Percentiles rank a stretch among this genome's conserved stretches.
These are phyloP conservation scores for Jaltomata sinuosa DNA, from an alignment of 257 asterid genomes.

Conservation along the genomic window DNA sequence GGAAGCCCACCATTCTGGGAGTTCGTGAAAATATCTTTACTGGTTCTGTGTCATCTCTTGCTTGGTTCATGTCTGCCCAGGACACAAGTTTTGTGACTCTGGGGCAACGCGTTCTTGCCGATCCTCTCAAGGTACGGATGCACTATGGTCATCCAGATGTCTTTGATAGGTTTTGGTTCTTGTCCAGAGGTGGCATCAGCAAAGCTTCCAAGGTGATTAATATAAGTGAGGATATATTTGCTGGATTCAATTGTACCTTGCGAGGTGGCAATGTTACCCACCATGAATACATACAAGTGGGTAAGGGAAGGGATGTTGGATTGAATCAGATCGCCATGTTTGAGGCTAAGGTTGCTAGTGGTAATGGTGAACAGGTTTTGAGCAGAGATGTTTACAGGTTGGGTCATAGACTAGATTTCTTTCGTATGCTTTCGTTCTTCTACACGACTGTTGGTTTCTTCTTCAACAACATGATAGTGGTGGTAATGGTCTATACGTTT, in stretches of 20 bases:
- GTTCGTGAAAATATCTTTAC: constrained; percentile 91
- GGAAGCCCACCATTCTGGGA: constrained; percentile 93
- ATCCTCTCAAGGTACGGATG: constrained; percentile 90
- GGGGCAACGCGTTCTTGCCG: constrained; percentile 90
- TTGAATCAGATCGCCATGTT: constrained; percentile 93
- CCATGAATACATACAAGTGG: constrained; percentile 94
- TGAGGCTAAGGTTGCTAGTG: constrained; percentile 97
- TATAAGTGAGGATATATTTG: constrained; percentile 90
- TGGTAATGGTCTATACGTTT: constrained; percentile 63
- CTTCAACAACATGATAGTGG: constrained; percentile 83
- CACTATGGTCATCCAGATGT: constrained; percentile 99
- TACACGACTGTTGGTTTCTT: constrained; percentile 80
- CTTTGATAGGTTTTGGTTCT: constrained; percentile 90
- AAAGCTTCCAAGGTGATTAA: constrained; percentile 92
- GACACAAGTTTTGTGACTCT: constrained; percentile 92
- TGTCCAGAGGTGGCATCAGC: constrained; percentile 93
- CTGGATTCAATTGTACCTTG: constrained; percentile 91
- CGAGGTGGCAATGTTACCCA: constrained; percentile 96
- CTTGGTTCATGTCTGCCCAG: constrained; percentile 97
- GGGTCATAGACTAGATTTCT: constrained; percentile 93
- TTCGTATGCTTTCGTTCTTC: constrained; percentile 94
- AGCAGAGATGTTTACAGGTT: constrained; percentile 88
- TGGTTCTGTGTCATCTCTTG: constrained; percentile 94
- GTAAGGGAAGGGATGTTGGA: constrained; percentile 97
- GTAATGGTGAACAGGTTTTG: constrained; percentile 91